Evolutionary conservation across 2,329 filamentous ascomycete genomes (phyloP), one percentile per base, ranked within the genome.

Genomic region (Rhinocladiella mackenziei): DNA sequence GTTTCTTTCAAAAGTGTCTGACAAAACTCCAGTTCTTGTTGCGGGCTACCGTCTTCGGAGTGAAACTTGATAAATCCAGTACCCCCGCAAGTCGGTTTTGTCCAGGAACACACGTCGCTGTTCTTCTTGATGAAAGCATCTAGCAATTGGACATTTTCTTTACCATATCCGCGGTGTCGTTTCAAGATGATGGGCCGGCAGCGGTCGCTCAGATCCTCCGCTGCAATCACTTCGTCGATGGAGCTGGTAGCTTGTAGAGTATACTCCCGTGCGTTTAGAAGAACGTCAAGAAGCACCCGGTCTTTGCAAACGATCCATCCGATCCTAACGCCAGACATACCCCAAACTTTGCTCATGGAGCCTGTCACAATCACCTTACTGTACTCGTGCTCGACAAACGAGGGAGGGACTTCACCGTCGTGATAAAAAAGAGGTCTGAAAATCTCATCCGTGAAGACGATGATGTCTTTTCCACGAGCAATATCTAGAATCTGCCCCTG

Each of bases 261-360:
- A 68, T 92, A 95, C 62, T 94, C 83, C 23, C 88, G 73, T 1
- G 83, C 81, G 9, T 71, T 66, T 9, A 82, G 78, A 48, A 86
- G 72, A 8, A 73, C 68, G 36, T 80, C 75, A 36, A 91, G 74
- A 40, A 94, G 72, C 1, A 68, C 65, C 5, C 62, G 59, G 62
- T 80, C 77, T 17, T 78, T 78, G n/a, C 81, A 83, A 2, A 84
- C 85, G 43, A 91, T 74, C 89, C 89, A 96, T 23, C 89, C 89
- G 1, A 91, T 65, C 0, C 88, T 80, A 48, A 94, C 81, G 1
- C 89, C 88, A 1, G 88, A 86, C 4, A 95, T 69, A 1, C 84
- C 80, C 65, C 88, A 95, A 0, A 86, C 84, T 66, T 95, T 95
- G 19, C 86, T 92, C 71, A 94, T 79, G 11, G 85, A 91, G 10